Conservation (phyloP, 148 eudicot species). For the Chenopodium suecicum region DNA sequence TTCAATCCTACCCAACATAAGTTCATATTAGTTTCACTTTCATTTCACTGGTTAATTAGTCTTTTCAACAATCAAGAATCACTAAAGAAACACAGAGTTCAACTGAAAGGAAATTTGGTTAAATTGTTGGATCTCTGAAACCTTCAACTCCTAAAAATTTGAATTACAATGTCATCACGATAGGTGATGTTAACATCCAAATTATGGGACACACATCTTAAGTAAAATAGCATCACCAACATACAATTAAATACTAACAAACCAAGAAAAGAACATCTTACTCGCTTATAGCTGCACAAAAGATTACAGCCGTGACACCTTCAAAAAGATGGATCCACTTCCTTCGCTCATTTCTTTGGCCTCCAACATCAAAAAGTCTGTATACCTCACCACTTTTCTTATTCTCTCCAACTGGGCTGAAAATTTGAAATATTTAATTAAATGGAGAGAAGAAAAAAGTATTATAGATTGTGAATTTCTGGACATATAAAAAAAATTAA, state of each 20-base stretch:
- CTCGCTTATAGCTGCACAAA: conserved; percentile 99
- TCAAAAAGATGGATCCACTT: conserved; percentile 99
- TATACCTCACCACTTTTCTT: conserved; percentile 96
- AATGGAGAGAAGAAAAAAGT: background rate
- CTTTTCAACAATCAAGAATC: background rate
- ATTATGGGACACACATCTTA: background rate
- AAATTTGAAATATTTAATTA: conserved; percentile 9
- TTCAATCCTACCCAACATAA: background rate
- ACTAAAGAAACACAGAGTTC: background rate
- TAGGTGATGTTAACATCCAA: background rate
- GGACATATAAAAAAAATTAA: background rate
- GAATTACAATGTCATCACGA: background rate
- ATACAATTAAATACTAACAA: background rate
- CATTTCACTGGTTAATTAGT: background rate
- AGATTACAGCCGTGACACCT: conserved; percentile 95
- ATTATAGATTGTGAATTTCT: background rate
- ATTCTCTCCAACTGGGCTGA: conserved; percentile 96
- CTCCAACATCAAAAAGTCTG: conserved; percentile 96
- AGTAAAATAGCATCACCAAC: background rate
- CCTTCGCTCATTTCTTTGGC: conserved; percentile 99
- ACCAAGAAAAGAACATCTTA: conserved; percentile 37
- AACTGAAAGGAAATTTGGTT: background rate
- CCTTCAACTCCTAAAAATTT: background rate
- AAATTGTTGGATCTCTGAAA: background rate
- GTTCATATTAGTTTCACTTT: background rate